Base-by-base conservation (phyloP, 176 grass and related monocot genomes). In the Aegilops bicornis region DNA sequence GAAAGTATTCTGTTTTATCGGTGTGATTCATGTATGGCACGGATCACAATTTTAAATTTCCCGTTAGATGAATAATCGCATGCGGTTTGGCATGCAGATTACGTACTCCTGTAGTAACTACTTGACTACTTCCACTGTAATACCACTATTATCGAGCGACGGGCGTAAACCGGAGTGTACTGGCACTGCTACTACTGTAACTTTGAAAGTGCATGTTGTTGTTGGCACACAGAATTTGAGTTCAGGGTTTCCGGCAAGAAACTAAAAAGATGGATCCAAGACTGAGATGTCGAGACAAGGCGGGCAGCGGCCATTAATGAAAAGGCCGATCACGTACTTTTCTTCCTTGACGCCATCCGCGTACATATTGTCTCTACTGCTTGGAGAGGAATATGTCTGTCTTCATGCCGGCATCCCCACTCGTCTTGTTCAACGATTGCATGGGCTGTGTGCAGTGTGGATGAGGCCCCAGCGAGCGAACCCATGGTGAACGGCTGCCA, bases 251-350 rank as follows among this genome's bases (percentile, higher is more conserved):
- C 10, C 20, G 2, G n/a, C n/a, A 11, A n/a, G 11, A 10, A 23
- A 12, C 1, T 62, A 2, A 62, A 24, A 62, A 24, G 9, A 62
- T 59, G 54, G 20, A 59, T 59, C 54, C 54, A 59, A 59, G 54
- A 22, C 54, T 59, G 54, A 59, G 19, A 59, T 59, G 54, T 59
- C 54, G n/a, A 62, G 60, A 62, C 60, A 62, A 62, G 60, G n/a
- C 7, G 60, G n/a, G 47, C 47, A 77, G 22, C 16, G 31, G 39
- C 79, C 29, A 11, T 37, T 43, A 33, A 16, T 10, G 64, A 79
- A 79, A 82, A 82, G 64, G 43, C 3, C 33, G 43, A 30, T 82
- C 80, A 36, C 80, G 6, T 65, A 69, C 65, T 70, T 2, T 82
- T 82, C 43, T 69, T 19, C 7, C 8, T 48, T 79, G 30, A 70